Percentiles rank a stretch among this genome's conserved stretches.
Evolutionary conservation across 1,284 basidiomycete species (phyloP).

Genomic region (Boletus smithii): DNA sequence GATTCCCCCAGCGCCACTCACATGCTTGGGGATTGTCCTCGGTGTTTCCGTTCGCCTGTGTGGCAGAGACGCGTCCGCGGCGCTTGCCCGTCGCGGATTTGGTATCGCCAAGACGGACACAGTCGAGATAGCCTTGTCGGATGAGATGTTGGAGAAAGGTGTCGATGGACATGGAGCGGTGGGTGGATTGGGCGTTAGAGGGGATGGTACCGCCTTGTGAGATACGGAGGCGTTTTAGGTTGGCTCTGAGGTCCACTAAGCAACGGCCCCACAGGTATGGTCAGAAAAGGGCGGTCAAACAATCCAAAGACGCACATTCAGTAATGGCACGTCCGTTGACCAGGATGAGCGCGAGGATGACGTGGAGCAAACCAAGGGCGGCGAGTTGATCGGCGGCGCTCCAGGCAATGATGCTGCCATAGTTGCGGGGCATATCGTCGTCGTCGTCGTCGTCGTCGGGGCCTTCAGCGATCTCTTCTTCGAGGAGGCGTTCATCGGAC

Average conservation of each 20-base stretch:
- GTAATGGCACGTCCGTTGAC: constrained; percentile 63
- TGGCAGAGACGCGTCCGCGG: constrained; percentile 44
- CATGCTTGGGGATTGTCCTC: constrained; percentile 49
- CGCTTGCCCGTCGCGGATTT: constrained; percentile 44
- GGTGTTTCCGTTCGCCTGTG: constrained; percentile 44
- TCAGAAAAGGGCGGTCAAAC: constrained; percentile 9
- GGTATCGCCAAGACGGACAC: constrained; percentile 46
- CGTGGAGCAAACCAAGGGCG: constrained; percentile 61
- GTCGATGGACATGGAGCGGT: constrained; percentile 51
- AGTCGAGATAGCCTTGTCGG: constrained; percentile 68
- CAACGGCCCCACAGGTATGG: no score
- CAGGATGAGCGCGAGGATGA: constrained; percentile 68
- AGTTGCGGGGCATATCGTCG: constrained; percentile 40
- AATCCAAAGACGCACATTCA: constrained; percentile 50
- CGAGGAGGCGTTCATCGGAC: constrained; percentile 53
- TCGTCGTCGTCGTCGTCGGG: constrained; percentile 41
- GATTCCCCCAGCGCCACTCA: constrained; percentile 77
- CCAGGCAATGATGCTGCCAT: constrained; percentile 71
- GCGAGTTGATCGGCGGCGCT: constrained; percentile 60
- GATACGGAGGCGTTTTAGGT: constrained; percentile 62
- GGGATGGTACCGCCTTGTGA: constrained; percentile 41
- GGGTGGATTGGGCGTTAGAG: constrained; percentile 48
- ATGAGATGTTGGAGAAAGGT: constrained; percentile 53
- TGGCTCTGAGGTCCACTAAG: constrained; percentile 55
- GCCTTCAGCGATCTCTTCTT: constrained; percentile 50